These are phyloP conservation scores for Cucurbita ficifolia DNA, from an alignment of 306 rosid species.

Conservation along the genomic window DNA sequence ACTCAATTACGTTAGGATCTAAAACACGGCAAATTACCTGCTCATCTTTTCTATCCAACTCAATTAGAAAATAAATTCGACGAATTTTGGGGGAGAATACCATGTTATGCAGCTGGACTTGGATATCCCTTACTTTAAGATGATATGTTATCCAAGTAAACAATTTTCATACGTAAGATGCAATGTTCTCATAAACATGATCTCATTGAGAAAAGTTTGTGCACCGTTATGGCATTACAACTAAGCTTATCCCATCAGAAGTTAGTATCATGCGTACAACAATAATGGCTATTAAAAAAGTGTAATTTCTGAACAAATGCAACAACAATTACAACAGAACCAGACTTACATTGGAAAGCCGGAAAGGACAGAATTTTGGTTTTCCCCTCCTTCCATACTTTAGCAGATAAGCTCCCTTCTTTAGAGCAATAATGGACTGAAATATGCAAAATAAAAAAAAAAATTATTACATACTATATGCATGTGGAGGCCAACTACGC, in stretches of 20 bases:
- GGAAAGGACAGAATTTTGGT: slow-evolving; percentile 92
- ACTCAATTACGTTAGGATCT: neutral
- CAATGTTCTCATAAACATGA: neutral
- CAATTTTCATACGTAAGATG: neutral
- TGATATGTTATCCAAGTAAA: neutral
- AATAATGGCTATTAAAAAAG: neutral
- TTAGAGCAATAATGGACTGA: slow-evolving; percentile 93
- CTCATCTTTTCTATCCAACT: neutral
- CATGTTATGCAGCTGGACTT: neutral
- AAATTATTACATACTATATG: slow-evolving; percentile 5
- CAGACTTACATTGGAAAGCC: slow-evolving; percentile 86
- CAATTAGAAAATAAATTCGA: neutral
- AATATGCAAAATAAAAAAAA: slow-evolving; percentile 15
- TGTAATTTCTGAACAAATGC: neutral
- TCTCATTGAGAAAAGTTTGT: neutral
- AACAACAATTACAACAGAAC: neutral
- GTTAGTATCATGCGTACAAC: neutral
- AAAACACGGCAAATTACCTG: neutral
- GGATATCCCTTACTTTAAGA: neutral
- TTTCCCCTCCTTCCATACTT: slow-evolving; percentile 98
- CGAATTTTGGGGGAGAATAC: neutral
- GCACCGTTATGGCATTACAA: neutral
- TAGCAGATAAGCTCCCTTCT: slow-evolving; percentile 91
- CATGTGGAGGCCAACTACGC: neutral
- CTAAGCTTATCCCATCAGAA: neutral